Evolutionary conservation across 2,329 filamentous ascomycete genomes (phyloP).

Genomic region (Myriangium duriaei): DNA sequence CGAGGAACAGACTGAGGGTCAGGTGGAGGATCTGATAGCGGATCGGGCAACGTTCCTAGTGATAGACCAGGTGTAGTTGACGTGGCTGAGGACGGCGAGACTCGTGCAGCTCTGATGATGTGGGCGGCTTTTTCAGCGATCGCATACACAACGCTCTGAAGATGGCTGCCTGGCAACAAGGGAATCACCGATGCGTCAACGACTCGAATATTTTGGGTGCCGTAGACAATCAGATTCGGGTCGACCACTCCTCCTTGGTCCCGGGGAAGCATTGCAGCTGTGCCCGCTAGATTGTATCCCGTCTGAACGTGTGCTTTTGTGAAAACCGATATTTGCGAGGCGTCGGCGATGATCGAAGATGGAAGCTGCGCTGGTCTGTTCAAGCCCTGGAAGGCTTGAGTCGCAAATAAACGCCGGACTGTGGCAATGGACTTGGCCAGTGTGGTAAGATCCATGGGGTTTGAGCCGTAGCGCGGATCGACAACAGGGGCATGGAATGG

Average conservation of each 20-base stretch:
- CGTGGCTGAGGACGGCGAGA: background rate
- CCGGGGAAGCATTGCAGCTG: conserved; percentile 38
- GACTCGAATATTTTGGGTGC: conserved; percentile 32
- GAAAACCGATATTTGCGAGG: conserved; percentile 16
- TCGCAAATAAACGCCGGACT: conserved; percentile 18
- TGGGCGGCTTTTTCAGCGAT: conserved; percentile 35
- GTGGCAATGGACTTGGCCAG: conserved; percentile 19
- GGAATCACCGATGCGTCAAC: conserved; percentile 36
- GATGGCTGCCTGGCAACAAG: conserved; percentile 28
- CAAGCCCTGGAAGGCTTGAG: conserved; percentile 14
- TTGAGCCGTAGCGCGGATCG: conserved; percentile 33
- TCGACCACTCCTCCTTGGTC: conserved; percentile 40
- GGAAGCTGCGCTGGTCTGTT: conserved; percentile 16
- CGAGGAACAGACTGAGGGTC: no score
- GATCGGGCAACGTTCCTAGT: no score
- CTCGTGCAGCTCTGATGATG: conserved; percentile 29
- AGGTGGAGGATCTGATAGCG: no score
- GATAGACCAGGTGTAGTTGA: no score
- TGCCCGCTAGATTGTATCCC: conserved; percentile 40
- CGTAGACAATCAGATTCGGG: conserved; percentile 31
- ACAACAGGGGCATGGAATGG: conserved; percentile 29
- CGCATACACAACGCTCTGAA: conserved; percentile 22
- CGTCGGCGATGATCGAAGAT: conserved; percentile 17
- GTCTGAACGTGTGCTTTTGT: conserved; percentile 24
- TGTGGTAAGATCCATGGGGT: conserved; percentile 27